A percentile compares a stretch with the other conserved stretches of the same genome.
Conservation (phyloP, 2,329 filamentous ascomycete genomes). For the Pleomassaria siparia region DNA sequence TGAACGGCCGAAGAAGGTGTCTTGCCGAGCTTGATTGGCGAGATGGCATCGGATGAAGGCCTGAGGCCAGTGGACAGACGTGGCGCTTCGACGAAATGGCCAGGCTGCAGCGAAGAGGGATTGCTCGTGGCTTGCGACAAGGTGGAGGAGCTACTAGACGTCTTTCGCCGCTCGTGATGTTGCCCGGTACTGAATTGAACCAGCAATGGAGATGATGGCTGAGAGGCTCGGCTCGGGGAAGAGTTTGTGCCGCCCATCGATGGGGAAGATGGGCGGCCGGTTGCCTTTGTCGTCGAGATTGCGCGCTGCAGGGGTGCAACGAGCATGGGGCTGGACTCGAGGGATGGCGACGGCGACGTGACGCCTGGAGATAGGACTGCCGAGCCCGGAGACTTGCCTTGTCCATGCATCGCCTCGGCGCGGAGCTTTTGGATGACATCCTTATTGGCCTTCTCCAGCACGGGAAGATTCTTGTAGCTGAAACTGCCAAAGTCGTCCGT, state of each 20-base stretch:
- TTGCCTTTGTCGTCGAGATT: constrained; percentile 77
- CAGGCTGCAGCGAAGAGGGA: constrained; percentile 65
- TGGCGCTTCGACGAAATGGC: constrained; percentile 70
- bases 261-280: constrained; percentile 76
- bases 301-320: constrained; percentile 79
- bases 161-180: constrained; percentile 82
- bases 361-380: constrained; percentile 46
- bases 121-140: constrained; percentile 75
- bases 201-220: constrained; percentile 86
- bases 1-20: constrained; percentile 46
- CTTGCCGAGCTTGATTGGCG: constrained; percentile 54
- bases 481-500: constrained; percentile 96
- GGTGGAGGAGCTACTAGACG: constrained; percentile 83
- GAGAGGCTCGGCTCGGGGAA: constrained; percentile 83
- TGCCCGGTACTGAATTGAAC: constrained; percentile 91
- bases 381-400: constrained; percentile 51
- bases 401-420: constrained; percentile 79
- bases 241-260: constrained; percentile 80
- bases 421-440: constrained; percentile 96
- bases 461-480: constrained; percentile 94
- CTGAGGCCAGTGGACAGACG: constrained; percentile 58
- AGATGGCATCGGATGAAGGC: constrained; percentile 55
- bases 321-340: constrained; percentile 84
- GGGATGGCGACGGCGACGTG: constrained; percentile 61
- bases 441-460: constrained; percentile 97